Evolutionary conservation across 2,329 filamentous ascomycete species (phyloP).

Genomic region (Fusarium dlaminii): DNA sequence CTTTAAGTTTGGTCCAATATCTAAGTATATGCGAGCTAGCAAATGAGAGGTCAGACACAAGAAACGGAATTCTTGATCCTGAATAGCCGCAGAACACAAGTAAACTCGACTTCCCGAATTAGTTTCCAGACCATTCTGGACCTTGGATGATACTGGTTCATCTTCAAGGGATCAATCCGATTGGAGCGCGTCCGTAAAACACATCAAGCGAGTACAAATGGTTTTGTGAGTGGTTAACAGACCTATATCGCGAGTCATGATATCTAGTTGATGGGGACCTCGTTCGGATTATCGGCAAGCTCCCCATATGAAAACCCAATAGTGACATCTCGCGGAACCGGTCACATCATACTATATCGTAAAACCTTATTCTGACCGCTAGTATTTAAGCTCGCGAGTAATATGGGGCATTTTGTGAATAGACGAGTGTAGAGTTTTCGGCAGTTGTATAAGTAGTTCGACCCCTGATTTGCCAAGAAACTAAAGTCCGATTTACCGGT

Average conservation of each 20-base stretch:
- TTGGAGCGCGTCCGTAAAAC: not conserved
- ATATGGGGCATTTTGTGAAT: not conserved
- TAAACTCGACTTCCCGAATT: not conserved
- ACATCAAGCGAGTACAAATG: not conserved
- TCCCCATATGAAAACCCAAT: not conserved
- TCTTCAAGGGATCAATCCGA: not conserved
- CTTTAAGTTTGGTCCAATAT: too few species aligned
- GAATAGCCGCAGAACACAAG: too few species aligned
- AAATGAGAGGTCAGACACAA: too few species aligned
- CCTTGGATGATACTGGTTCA: not conserved
- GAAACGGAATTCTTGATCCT: too few species aligned
- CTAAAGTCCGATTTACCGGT: not conserved
- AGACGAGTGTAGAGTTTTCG: not conserved
- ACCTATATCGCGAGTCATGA: not conserved
- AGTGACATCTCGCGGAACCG: too few species aligned
- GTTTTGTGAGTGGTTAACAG: not conserved
- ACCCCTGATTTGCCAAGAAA: not conserved
- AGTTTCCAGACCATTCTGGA: too few species aligned
- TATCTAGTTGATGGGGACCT: not conserved
- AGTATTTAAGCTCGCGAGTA: not conserved
- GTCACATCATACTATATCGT: not conserved
- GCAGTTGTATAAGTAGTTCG: not conserved
- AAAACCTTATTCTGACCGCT: not conserved
- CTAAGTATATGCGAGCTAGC: too few species aligned
- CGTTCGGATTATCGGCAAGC: not conserved